Evolutionary conservation across 352 stramenopile genomes (phyloP), one percentile per base, ranked within the genome.

Genomic region (Phytopythium chamaehyphon): DNA sequence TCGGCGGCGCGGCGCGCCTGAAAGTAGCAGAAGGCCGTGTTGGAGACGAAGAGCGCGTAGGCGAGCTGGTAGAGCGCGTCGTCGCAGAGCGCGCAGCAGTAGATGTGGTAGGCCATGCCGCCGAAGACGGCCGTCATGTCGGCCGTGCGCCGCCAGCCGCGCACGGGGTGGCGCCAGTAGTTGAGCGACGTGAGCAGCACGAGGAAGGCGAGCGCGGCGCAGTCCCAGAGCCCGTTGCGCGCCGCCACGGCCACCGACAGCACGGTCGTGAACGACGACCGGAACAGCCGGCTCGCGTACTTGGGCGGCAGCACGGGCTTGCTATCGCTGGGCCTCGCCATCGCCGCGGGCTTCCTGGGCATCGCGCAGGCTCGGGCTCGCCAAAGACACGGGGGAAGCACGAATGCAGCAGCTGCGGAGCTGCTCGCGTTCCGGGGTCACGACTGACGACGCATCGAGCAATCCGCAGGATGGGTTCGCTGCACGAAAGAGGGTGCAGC

Each of bases 171-270:
- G 33, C 79, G 82, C 82, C 79, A 93, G 64, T 90, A 93, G 71
- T 93, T 90, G 66, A 93, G 69, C 57, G 82, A 92, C 59, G 82
- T 92, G 53, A 88, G 61, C 45, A 90, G 66, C 54, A 93, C 79
- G 40, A 90, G 49, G 24, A 87, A 64, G 51, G 79, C 75, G 54
- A 83, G 61, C 16, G 63, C 62, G 1, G 76, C 72, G 59, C 82
- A 93, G 35, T 54, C 64, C 76, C 77, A 93, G 38, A 90, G 66
- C 60, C 85, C 63, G 49, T 77, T 63, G 18, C 57, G 61, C 36
- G 70, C 59, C 9, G 82, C 78, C 26, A 73, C 51, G 8, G 59
- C 48, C 22, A 93, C 77, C 16, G 79, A 93, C 54, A 80, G 69
- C 53, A 66, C 79, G 11, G 79, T 89, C 42, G 73, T 61, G 61